Percentiles rank a stretch among this genome's conserved stretches.
These are phyloP conservation scores for Meripilus lineatus DNA, from an alignment of 1,284 basidiomycete species.

Conservation along the genomic window DNA sequence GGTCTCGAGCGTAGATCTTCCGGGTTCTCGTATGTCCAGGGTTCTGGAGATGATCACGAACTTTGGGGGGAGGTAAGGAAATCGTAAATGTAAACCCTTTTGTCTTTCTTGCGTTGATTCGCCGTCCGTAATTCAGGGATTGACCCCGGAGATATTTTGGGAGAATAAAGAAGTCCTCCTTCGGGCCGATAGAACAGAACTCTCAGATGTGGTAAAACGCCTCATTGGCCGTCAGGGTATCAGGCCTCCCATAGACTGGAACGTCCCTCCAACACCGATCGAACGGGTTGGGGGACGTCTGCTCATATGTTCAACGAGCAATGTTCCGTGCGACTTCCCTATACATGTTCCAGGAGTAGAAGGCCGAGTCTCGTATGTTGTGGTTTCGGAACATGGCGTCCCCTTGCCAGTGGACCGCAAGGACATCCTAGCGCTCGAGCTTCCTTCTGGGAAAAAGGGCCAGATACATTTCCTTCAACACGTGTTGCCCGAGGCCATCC, in stretches of 20 bases:
- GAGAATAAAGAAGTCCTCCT: slow-evolving; percentile 47
- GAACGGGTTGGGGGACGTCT: slow-evolving; percentile 19
- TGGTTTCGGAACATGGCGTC: slow-evolving; percentile 11
- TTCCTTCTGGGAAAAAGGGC: slow-evolving; percentile 47
- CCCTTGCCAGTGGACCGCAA: background rate
- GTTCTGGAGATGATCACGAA: slow-evolving; percentile 88
- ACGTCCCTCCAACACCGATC: slow-evolving; percentile 20
- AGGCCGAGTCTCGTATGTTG: slow-evolving; percentile 15
- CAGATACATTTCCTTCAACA: slow-evolving; percentile 44
- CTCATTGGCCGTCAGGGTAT: slow-evolving; percentile 31
- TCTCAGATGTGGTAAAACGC: slow-evolving; percentile 43
- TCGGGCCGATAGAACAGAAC: slow-evolving; percentile 34
- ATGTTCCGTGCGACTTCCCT: slow-evolving; percentile 20
- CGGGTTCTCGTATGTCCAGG: slow-evolving; percentile 81
- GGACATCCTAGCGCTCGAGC: slow-evolving; percentile 25
- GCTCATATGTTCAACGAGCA: slow-evolving; percentile 18
- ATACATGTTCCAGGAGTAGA: slow-evolving; percentile 7
- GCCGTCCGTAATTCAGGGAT: slow-evolving; percentile 39
- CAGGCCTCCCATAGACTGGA: slow-evolving; percentile 12
- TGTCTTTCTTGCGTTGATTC: background rate
- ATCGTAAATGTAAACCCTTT: slow-evolving; percentile 4
- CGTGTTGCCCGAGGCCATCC: slow-evolving; percentile 45
- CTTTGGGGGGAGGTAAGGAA: slow-evolving; percentile 74
- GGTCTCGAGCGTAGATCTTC: slow-evolving; percentile 51
- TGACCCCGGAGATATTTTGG: slow-evolving; percentile 78